phyloP scores from a whole-genome alignment of 306 rosid genomes.

The Glycine soja region DNA sequence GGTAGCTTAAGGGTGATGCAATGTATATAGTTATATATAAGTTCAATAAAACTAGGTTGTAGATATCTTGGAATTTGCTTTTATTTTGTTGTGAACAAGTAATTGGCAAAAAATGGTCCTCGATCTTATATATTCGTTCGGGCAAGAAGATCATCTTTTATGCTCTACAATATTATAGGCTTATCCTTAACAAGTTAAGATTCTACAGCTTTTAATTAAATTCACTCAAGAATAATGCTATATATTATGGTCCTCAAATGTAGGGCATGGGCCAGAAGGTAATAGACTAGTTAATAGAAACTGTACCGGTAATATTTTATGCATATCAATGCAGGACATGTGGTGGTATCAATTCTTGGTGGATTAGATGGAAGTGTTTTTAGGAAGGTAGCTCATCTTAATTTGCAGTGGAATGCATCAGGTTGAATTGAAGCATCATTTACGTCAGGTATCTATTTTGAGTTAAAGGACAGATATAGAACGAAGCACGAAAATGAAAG shows the following conservation, averaged over 20 bases:
- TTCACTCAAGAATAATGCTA: slow-evolving; percentile 15
- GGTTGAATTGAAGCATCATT: background rate
- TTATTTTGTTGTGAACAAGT: slow-evolving; percentile 10
- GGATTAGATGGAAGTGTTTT: background rate
- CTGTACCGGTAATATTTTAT: background rate
- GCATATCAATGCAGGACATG: background rate
- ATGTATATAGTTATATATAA: background rate
- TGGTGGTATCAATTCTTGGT: slow-evolving; percentile 29
- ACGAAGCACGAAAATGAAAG: background rate
- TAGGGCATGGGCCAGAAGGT: slow-evolving; percentile 6
- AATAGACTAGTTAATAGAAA: slow-evolving; percentile 13
- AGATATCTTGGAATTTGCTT: slow-evolving; percentile 27
- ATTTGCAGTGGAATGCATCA: background rate
- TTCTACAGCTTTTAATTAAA: slow-evolving; percentile 26
- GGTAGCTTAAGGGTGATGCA: slow-evolving; percentile 7
- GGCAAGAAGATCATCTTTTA: slow-evolving; percentile 21
- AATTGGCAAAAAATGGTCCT: slow-evolving; percentile 42
- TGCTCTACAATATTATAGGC: slow-evolving; percentile 22
- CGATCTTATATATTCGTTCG: background rate
- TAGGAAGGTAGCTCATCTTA: background rate
- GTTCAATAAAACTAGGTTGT: slow-evolving; percentile 4
- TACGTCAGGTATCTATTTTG: background rate
- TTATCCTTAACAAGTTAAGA: slow-evolving; percentile 36
- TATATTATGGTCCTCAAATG: slow-evolving; percentile 18
- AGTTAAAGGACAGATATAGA: background rate